Evolutionary conservation across 2,329 filamentous ascomycete species (phyloP).

Genomic region (Lasiodiplodia hormozganensis): DNA sequence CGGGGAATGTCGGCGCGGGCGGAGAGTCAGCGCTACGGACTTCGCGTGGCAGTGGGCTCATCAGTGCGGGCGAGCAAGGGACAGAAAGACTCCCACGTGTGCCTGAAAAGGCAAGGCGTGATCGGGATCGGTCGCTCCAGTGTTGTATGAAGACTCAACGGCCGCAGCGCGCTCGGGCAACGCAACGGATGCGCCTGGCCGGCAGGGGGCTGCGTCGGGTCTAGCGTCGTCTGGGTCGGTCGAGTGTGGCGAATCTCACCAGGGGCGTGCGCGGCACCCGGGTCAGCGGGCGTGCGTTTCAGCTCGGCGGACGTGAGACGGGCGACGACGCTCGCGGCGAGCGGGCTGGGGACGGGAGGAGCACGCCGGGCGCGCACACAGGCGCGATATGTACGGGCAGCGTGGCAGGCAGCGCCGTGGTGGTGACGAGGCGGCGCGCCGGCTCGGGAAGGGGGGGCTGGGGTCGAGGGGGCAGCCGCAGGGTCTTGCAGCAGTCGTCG

Average conservation of each 20-base stretch:
- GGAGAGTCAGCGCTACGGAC: not conserved
- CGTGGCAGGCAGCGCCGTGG: not conserved
- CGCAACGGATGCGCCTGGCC: not conserved
- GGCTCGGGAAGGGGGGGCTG: not conserved
- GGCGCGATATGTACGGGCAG: conserved; percentile 10
- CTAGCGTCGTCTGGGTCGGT: conserved; percentile 8
- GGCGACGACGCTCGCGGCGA: not conserved
- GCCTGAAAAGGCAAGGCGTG: conserved; percentile 8
- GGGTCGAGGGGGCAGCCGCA: not conserved
- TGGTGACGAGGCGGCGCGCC: conserved; percentile 9
- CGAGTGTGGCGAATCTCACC: conserved; percentile 21
- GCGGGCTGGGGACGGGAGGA: not conserved
- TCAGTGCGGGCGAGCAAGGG: conserved; percentile 3
- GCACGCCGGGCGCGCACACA: not conserved
- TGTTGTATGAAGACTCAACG: conserved; percentile 4
- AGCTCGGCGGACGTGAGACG: not conserved
- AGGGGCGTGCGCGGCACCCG: conserved; percentile 15
- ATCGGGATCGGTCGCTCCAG: conserved; percentile 15
- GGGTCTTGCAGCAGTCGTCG: not conserved
- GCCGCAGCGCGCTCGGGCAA: not conserved
- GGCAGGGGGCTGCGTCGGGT: conserved; percentile 9
- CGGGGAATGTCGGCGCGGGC: not conserved
- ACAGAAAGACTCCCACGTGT: conserved; percentile 1
- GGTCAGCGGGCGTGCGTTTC: conserved; percentile 13
- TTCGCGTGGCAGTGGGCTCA: not conserved